A percentile compares a stretch with the other conserved stretches of the same genome.
phyloP scores from a whole-genome alignment of 352 stramenopile genomes.

The Pythium coloratum region DNA sequence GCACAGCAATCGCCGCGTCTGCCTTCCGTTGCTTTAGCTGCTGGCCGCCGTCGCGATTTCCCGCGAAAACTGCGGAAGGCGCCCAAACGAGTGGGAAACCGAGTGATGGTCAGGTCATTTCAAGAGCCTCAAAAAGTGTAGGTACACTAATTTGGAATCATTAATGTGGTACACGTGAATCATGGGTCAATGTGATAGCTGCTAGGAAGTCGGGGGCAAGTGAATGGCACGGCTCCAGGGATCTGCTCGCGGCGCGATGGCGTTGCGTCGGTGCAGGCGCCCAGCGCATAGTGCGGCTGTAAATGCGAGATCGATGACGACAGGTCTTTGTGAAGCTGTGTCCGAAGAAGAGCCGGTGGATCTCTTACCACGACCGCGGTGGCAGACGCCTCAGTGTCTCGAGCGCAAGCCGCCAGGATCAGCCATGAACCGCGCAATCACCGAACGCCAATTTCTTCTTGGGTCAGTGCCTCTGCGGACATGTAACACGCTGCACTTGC shows the following conservation, averaged over 20 bases:
- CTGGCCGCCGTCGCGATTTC: conserved; percentile 24
- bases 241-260: not conserved
- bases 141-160: not conserved
- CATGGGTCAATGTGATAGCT: not conserved
- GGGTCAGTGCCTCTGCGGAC: conserved; percentile 55
- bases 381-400: conserved; percentile 25
- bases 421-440: conserved; percentile 32
- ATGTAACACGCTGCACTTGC: conserved; percentile 52
- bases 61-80: conserved; percentile 39
- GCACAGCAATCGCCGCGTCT: not conserved
- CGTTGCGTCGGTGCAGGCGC: conserved; percentile 3
- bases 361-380: conserved; percentile 1
- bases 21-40: not conserved
- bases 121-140: not conserved
- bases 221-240: conserved; percentile 12
- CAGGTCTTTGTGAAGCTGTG: not conserved
- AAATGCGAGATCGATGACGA: not conserved
- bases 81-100: conserved; percentile 2
- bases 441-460: conserved; percentile 41
- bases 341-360: not conserved
- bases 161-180: not conserved
- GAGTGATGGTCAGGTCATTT: conserved; percentile 17
- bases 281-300: conserved; percentile 3
- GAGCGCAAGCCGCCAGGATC: conserved; percentile 12
- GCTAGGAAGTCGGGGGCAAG: not conserved